phyloP scores from a whole-genome alignment of 192 early-diverging fungal genomes.

The Funneliformis geosporum region DNA sequence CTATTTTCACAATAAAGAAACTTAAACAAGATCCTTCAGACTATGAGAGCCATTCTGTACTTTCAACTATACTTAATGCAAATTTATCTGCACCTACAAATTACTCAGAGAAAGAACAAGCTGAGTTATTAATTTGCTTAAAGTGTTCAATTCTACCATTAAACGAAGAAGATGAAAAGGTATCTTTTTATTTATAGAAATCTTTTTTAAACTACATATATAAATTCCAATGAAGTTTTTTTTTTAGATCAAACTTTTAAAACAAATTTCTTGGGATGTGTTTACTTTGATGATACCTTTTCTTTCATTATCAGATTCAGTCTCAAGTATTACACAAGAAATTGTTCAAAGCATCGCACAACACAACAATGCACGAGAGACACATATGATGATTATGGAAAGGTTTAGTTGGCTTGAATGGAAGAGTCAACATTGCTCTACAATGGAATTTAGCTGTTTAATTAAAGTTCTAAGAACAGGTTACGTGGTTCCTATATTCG shows the following conservation, averaged over 20 bases:
- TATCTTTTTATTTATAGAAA: neutral
- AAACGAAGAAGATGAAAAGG: slow-evolving; percentile 12
- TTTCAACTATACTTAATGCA: neutral
- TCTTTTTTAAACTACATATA: neutral
- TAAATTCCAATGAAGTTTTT: neutral
- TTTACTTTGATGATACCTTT: slow-evolving; percentile 12
- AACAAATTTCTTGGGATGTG: slow-evolving; percentile 12
- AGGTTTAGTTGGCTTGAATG: slow-evolving; percentile 11
- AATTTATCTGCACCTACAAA: neutral
- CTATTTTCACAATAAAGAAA: neutral
- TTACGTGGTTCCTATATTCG: neutral
- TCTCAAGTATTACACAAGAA: slow-evolving; percentile 7
- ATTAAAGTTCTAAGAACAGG: slow-evolving; percentile 9
- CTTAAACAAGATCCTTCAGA: slow-evolving; percentile 6
- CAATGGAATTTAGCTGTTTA: neutral
- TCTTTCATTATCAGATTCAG: neutral
- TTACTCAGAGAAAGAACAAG: slow-evolving; percentile 13
- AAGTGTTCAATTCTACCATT: neutral
- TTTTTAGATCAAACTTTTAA: slow-evolving; percentile 8
- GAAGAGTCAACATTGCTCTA: neutral
- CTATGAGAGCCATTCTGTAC: neutral
- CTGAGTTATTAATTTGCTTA: neutral
- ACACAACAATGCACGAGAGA: slow-evolving; percentile 4
- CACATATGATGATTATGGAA: slow-evolving; percentile 5
- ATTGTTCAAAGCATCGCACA: slow-evolving; percentile 15